phyloP scores from a whole-genome alignment of 768 basidiomycete genomes.

The Sutorius australiensis region DNA sequence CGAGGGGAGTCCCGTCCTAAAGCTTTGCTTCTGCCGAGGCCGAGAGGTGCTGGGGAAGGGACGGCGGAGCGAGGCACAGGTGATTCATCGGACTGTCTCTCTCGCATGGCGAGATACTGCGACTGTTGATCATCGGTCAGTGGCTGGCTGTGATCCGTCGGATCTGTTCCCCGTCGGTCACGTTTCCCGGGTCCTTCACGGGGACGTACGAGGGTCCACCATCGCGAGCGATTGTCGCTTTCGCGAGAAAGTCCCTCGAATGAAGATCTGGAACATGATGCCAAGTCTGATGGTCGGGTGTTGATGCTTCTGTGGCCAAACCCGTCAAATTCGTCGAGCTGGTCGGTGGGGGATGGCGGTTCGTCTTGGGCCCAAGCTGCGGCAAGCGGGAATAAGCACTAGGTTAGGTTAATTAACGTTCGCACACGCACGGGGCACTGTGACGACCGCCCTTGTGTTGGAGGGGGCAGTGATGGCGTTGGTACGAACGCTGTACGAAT shows the following conservation, averaged over 20 bases:
- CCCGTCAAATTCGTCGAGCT: slow-evolving; percentile 35
- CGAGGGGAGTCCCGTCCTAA: slow-evolving; percentile 70
- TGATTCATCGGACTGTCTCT: slow-evolving; percentile 21
- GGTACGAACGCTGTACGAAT: slow-evolving; percentile 28
- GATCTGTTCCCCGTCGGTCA: slow-evolving; percentile 2
- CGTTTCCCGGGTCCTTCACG: slow-evolving; percentile 32
- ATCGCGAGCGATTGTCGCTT: slow-evolving; percentile 45
- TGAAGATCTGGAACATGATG: slow-evolving; percentile 48
- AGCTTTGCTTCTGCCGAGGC: slow-evolving; percentile 51
- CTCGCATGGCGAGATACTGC: slow-evolving; percentile 11
- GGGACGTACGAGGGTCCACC: slow-evolving; percentile 73
- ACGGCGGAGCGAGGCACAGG: slow-evolving; percentile 21
- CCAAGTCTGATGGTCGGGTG: slow-evolving; percentile 48
- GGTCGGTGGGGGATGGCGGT: slow-evolving; percentile 65
- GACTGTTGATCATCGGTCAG: slow-evolving; percentile 15
- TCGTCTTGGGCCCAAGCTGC: slow-evolving; percentile 84
- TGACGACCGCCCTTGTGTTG: slow-evolving; percentile 54
- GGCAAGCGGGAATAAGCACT: slow-evolving; percentile 4
- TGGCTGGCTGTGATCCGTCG: background rate
- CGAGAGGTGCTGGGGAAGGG: slow-evolving; percentile 38
- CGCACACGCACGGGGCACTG: slow-evolving; percentile 59
- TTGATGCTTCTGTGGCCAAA: slow-evolving; percentile 34
- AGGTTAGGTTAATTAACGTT: background rate
- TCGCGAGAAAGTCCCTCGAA: slow-evolving; percentile 28
- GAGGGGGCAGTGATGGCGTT: slow-evolving; percentile 32